Base-by-base conservation (phyloP, 768 basidiomycete genomes). In the Panellus pusillus region DNA sequence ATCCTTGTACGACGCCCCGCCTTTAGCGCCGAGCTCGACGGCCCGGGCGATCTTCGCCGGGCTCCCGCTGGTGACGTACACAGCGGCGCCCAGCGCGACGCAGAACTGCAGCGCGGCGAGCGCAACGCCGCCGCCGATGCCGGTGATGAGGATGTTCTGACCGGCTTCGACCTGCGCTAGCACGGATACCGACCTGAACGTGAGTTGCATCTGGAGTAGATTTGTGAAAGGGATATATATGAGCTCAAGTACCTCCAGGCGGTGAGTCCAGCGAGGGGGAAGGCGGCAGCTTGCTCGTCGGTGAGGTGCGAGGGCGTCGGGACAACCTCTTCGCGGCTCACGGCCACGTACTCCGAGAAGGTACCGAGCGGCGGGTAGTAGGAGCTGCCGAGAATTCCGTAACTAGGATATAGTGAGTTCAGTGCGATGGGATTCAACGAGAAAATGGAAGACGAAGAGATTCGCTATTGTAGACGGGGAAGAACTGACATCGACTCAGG, bases 121-220 rank as follows among this genome's bases (percentile, higher is more conserved):
- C 0, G 92, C 92, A 36, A 94, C 92, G 12, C 92, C 91, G 17
- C 91, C 91, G 19, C 91, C 90, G 40, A 89, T 82, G 15, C 90
- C 90, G 0, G 89, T 90, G 54, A 94, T 86, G 41, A 93, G 79
- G 37, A 94, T 76, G 48, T 86, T 87, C 32, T 92, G 82, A 7
- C 83, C 89, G 13, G 70, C 62, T 47, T 79, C 55, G 13, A 91
- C 83, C 4, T 75, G 67, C 0, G 81, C 91, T 58, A 56, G 55
- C 31, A 32, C 49, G 8, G 20, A 13, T 11, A 43, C 15, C 7
- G 49, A 8, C 35, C 49, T 50, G 28, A 15, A 27, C 29, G 29
- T 4, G 37, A 43, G 9, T 28, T 18, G 4, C 13, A 8, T 9
- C 27, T 14, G 37, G 3, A 17, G n/a, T 13, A 52, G 9, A 50